phyloP scores from a whole-genome alignment of 2,329 filamentous ascomycete genomes.

The Myriosclerotinia scirpicola region DNA sequence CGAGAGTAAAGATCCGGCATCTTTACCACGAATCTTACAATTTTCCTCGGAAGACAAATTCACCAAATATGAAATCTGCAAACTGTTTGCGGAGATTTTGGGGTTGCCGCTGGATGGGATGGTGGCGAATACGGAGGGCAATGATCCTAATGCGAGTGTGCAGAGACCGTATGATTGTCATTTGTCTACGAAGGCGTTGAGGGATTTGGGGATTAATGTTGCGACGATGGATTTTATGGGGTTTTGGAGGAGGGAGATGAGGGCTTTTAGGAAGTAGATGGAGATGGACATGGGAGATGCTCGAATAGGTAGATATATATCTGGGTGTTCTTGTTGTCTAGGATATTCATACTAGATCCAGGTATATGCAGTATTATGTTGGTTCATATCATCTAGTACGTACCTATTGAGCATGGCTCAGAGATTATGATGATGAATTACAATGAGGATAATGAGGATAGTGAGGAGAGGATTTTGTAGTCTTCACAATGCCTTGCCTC shows the following conservation, averaged over 20 bases:
- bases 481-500: too few species aligned
- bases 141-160: constrained; percentile 68
- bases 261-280: constrained; percentile 49
- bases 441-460: too few species aligned
- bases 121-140: constrained; percentile 67
- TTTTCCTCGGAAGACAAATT: constrained; percentile 83
- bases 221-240: constrained; percentile 71
- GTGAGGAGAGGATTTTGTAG: too few species aligned
- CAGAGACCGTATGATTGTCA: constrained; percentile 87
- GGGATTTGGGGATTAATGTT: constrained; percentile 72
- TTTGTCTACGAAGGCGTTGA: constrained; percentile 72
- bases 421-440: too few species aligned
- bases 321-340: neutral
- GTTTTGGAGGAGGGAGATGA: constrained; percentile 74
- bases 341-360: neutral
- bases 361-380: neutral
- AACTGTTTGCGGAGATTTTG: constrained; percentile 76
- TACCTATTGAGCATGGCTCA: too few species aligned
- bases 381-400: too few species aligned
- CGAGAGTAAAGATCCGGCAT: constrained; percentile 47
- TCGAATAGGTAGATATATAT: neutral
- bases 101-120: constrained; percentile 69
- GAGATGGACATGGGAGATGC: neutral
- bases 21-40: constrained; percentile 71
- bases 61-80: constrained; percentile 89